phyloP scores from a whole-genome alignment of 106 monocot genomes.

The Iris macrosiphon region DNA sequence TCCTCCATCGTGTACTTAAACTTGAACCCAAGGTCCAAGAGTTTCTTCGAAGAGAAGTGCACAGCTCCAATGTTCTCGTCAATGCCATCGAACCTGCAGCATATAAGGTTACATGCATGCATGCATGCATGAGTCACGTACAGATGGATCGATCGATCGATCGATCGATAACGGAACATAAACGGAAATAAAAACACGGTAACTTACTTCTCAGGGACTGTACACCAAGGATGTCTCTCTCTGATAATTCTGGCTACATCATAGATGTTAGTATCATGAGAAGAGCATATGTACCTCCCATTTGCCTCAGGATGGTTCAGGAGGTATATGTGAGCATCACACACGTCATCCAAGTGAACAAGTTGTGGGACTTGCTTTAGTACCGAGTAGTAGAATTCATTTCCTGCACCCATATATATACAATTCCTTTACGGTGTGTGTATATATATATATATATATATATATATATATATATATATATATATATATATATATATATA shows the following conservation, averaged over 20 bases:
- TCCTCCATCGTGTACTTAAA: constrained; percentile 34
- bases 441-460: too few relatives aligned
- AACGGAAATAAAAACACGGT: too few relatives aligned
- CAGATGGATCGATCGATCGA: too few relatives aligned
- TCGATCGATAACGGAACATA: too few relatives aligned
- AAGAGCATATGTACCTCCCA: constrained; percentile 77
- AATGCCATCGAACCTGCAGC: constrained; percentile 27
- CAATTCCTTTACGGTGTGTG: too few relatives aligned
- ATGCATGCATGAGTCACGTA: too few relatives aligned
- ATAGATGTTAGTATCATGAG: constrained; percentile 41
- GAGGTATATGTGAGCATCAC: constrained; percentile 47
- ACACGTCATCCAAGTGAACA: constrained; percentile 72
- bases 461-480: too few relatives aligned
- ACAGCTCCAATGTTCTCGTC: constrained; percentile 6
- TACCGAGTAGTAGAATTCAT: constrained; percentile 46
- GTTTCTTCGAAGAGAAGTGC: constrained; percentile 33
- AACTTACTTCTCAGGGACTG: too few relatives aligned
- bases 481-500: too few relatives aligned
- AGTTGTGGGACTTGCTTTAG: constrained; percentile 50
- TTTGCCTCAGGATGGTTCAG: constrained; percentile 48
- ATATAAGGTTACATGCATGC: too few relatives aligned
- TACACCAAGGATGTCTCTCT: constrained; percentile 35
- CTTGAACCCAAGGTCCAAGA: constrained; percentile 29
- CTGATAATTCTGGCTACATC: constrained; percentile 39
- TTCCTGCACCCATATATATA: too few relatives aligned